Evolutionary conservation across 768 basidiomycete species (phyloP), one percentile per base, ranked within the genome.

Genomic region (Sporobolomyces pararoseus): DNA sequence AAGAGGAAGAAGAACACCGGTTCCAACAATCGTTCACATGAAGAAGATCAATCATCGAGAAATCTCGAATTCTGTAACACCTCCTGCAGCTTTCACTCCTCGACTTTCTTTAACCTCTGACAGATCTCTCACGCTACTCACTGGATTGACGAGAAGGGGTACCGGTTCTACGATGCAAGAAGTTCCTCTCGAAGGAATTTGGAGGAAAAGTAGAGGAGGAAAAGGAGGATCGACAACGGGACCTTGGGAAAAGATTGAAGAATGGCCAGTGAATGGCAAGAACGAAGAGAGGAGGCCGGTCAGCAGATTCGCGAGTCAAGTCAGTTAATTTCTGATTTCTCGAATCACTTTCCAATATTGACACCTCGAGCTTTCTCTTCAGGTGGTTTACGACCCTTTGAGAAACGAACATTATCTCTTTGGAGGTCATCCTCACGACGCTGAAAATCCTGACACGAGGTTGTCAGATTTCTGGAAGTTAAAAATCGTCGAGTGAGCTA

Each of bases 331-430:
- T 21, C 10, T 32, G 2, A 12, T 23, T 49, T 21, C 13, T 44
- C 34, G 27, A 27, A 3, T 27, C 2, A 34, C 17, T 23, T 7
- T 47, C 21, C 12, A 14, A 23, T 47, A 23, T 47, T 23, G 46
- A 47, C 46, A 13, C 21, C 13, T 21, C 50, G 27, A 29, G 58
- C 31, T 16, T 17, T 25, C 27, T 19, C 34, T 42, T 55, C n/a
- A 74, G 73, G 66, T 71, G 16, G 54, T 71, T 0, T 71, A 66
- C 23, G 73, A 75, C 44, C 73, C 69, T 12, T 52, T 71, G 12
- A 16, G 42, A 17, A 14, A 37, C 13, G 70, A 68, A 46, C 70
- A 68, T 44, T 75, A 68, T 50, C 12, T 75, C n/a, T 68, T 75
- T 25, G 73, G 73, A 4, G 73, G 73, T 0, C 64, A 65, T 21